Evolutionary conservation across 2,329 filamentous ascomycete species (phyloP).

Genomic region (Pyrenochaeta sp.): DNA sequence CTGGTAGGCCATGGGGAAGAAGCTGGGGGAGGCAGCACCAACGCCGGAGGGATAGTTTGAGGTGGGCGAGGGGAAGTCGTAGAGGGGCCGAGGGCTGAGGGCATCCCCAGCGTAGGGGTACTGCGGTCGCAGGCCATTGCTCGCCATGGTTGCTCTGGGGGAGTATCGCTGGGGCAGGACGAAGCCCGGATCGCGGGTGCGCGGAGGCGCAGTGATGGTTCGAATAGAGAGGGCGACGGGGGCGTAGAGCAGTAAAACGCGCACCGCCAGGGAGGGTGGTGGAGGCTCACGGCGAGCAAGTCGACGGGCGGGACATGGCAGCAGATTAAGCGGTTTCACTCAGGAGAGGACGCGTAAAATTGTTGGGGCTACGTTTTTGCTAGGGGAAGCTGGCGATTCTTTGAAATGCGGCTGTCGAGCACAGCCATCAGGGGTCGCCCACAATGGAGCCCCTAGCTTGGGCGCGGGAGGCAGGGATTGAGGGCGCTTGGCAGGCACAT

Average conservation of each 20-base stretch:
- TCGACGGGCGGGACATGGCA: slow-evolving; percentile 33
- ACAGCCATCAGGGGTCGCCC: slow-evolving; percentile 14
- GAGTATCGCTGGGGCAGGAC: slow-evolving; percentile 8
- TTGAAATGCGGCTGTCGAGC: slow-evolving; percentile 9
- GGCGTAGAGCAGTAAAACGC: slow-evolving; percentile 32
- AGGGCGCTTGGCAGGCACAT: slow-evolving; percentile 15
- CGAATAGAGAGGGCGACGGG: slow-evolving; percentile 31
- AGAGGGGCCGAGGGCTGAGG: slow-evolving; percentile 43
- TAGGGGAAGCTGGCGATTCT: slow-evolving; percentile 7
- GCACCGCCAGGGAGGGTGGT: slow-evolving; percentile 32
- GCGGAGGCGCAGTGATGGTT: slow-evolving; percentile 31
- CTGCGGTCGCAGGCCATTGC: slow-evolving; percentile 46
- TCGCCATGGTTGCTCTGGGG: slow-evolving; percentile 34
- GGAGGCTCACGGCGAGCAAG: slow-evolving; percentile 39
- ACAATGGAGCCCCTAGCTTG: slow-evolving; percentile 2
- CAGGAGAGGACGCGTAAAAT: not conserved
- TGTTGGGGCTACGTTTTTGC: slow-evolving; percentile 1
- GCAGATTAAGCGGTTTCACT: not conserved
- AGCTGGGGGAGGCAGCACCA: slow-evolving; percentile 41
- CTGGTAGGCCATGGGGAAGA: slow-evolving; percentile 49
- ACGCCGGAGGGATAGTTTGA: slow-evolving; percentile 49
- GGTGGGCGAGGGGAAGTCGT: slow-evolving; percentile 49
- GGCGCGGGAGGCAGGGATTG: slow-evolving; percentile 12
- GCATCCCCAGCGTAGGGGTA: slow-evolving; percentile 42
- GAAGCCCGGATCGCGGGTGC: slow-evolving; percentile 16